Conservation (phyloP, 1,139 yeast genomes). For the Zygoascus meyerae region DNA sequence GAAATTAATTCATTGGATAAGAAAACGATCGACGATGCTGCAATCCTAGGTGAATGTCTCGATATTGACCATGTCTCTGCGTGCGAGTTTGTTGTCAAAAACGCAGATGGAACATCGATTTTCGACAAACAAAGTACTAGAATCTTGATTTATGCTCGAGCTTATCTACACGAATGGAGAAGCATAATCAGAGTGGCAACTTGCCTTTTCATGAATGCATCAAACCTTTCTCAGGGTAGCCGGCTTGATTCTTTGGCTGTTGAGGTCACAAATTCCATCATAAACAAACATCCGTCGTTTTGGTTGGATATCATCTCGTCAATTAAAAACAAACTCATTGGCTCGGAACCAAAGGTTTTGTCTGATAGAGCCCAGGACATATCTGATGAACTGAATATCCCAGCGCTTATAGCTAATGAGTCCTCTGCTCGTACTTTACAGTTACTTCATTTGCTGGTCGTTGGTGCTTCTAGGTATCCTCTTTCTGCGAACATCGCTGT, state of each 20-base stretch:
- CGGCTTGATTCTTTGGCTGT: background rate
- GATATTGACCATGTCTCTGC: background rate
- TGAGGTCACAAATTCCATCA: background rate
- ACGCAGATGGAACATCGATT: conserved; percentile 2
- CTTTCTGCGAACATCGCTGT: background rate
- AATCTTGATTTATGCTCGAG: background rate
- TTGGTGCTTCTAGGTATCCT: background rate
- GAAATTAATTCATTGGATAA: conserved; percentile 16
- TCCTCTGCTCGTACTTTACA: background rate
- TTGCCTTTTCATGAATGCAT: background rate
- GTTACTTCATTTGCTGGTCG: background rate
- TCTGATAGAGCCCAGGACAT: background rate
- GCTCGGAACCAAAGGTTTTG: background rate
- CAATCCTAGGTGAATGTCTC: background rate
- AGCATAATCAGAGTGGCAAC: background rate
- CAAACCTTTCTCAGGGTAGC: background rate
- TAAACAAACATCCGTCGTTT: background rate
- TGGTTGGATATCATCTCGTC: conserved; percentile 2
- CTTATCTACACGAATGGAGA: background rate
- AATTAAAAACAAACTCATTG: background rate
- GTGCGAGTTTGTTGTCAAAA: background rate
- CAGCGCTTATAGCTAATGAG: background rate
- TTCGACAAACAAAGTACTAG: conserved; percentile 3
- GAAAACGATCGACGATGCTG: background rate
- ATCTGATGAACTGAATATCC: background rate